Evolutionary conservation across 1,284 basidiomycete species (phyloP).

Genomic region (Cerioporus squamosus): DNA sequence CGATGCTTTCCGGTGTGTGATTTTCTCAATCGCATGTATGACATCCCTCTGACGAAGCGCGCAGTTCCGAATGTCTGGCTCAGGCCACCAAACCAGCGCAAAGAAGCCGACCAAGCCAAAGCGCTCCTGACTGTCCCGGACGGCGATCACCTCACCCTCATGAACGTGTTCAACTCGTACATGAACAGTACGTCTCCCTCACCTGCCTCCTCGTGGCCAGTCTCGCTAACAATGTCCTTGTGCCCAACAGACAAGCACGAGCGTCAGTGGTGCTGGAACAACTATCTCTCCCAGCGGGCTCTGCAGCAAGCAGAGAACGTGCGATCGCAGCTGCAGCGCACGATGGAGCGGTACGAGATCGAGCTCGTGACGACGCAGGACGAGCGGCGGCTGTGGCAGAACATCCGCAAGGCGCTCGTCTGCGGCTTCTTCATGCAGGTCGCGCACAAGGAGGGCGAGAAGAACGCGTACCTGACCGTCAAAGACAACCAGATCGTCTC

Average conservation of each 20-base stretch:
- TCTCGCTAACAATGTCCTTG: no score
- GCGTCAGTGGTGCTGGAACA: constrained; percentile 92
- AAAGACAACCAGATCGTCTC: constrained; percentile 93
- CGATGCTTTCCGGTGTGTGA: constrained; percentile 88
- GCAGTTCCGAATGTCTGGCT: constrained; percentile 93
- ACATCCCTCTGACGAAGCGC: background rate
- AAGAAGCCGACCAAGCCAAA: constrained; percentile 93
- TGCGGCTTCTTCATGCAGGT: constrained; percentile 99
- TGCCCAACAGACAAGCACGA: constrained; percentile 63
- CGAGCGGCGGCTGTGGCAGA: constrained; percentile 78
- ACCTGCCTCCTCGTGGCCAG: no score
- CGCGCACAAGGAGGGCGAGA: constrained; percentile 95
- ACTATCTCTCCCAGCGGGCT: constrained; percentile 87
- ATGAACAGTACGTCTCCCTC: constrained; percentile 65
- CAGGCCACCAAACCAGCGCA: constrained; percentile 85
- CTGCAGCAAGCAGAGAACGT: constrained; percentile 95
- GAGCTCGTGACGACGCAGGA: constrained; percentile 82
- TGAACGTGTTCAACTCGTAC: constrained; percentile 97
- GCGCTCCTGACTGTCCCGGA: constrained; percentile 90
- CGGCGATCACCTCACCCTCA: constrained; percentile 93
- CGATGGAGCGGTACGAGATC: constrained; percentile 93
- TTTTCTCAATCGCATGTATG: background rate
- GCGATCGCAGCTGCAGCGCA: constrained; percentile 88
- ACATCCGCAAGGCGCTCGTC: constrained; percentile 86
- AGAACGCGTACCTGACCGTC: constrained; percentile 84